These are phyloP conservation scores for Colletotrichum eleusines DNA, from an alignment of 2,329 filamentous ascomycete species.

Conservation along the genomic window DNA sequence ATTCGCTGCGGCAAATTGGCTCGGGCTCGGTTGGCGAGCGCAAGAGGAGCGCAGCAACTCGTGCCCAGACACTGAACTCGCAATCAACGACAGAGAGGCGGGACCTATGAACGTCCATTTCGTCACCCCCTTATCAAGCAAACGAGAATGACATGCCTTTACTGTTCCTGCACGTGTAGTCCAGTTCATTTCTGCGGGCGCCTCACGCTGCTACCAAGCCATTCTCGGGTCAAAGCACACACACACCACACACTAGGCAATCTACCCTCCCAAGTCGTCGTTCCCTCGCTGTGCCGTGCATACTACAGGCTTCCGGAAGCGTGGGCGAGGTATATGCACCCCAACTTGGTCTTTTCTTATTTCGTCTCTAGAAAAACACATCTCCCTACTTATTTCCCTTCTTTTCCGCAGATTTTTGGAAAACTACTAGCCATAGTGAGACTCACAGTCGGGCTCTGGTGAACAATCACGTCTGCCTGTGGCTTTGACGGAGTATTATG, in stretches of 20 bases:
- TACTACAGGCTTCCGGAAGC: not conserved
- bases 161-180: no score
- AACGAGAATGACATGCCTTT: not conserved
- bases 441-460: not conserved
- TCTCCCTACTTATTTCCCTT: not conserved
- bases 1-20: not conserved
- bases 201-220: no score
- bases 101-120: not conserved
- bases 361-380: no score
- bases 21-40: not conserved
- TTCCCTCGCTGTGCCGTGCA: conserved; percentile 3
- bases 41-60: not conserved
- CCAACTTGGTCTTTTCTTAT: not conserved
- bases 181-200: no score
- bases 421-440: not conserved
- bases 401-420: no score
- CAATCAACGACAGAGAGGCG: not conserved
- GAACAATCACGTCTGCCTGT: not conserved
- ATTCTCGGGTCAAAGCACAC: no score
- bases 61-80: not conserved
- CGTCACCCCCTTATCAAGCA: conserved; percentile 1
- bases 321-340: not conserved
- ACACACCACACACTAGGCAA: no score
- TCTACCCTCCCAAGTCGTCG: not conserved
- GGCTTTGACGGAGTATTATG: not conserved